These are phyloP conservation scores for Populus hybrid DNA, from an alignment of 441 rosid genomes.

Conservation along the genomic window DNA sequence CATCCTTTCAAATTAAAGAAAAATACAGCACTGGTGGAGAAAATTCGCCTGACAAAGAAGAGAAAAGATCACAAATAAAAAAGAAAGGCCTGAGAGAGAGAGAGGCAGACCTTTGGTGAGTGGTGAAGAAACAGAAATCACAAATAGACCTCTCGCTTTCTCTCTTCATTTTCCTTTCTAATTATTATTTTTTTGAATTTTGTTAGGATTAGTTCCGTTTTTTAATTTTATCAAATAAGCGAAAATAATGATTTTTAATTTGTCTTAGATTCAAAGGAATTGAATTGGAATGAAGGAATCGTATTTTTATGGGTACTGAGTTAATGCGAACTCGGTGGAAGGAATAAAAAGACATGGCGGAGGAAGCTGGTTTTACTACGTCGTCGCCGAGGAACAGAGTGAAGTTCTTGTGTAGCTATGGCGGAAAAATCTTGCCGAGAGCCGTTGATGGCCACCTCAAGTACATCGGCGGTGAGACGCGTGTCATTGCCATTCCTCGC, in stretches of 20 bases:
- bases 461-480: conserved; percentile 89
- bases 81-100: too few relatives aligned
- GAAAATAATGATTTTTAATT: not conserved
- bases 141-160: too few relatives aligned
- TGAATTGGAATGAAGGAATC: conserved; percentile 12
- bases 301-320: not conserved
- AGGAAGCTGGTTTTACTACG: too few relatives aligned
- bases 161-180: too few relatives aligned
- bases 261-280: not conserved
- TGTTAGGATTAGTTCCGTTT: too few relatives aligned
- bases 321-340: not conserved
- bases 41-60: not conserved
- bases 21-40: not conserved
- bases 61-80: too few relatives aligned
- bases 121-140: too few relatives aligned
- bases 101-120: too few relatives aligned
- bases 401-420: conserved; percentile 75
- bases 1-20: too few relatives aligned
- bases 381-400: conserved; percentile 22
- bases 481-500: conserved; percentile 50
- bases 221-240: not conserved
- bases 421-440: conserved; percentile 80
- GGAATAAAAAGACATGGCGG: too few relatives aligned
- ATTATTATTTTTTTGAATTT: too few relatives aligned
- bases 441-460: conserved; percentile 60